Evolutionary conservation across 2,329 filamentous ascomycete genomes (phyloP).

Genomic region (Alternaria conjuncta): DNA sequence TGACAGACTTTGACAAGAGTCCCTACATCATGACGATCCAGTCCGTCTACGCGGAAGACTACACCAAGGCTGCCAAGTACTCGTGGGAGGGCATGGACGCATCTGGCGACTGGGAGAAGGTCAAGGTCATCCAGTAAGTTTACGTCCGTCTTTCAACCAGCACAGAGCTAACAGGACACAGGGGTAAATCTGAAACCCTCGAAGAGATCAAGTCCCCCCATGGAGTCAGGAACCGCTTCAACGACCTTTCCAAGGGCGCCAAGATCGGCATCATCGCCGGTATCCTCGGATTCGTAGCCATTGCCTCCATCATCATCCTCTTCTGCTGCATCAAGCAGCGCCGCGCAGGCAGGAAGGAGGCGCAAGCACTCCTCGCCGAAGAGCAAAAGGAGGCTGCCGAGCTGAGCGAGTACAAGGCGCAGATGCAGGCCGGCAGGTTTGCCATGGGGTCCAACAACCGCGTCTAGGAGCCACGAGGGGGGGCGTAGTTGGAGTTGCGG

Average conservation of each 20-base stretch:
- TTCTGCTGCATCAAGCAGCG: slow-evolving; percentile 51
- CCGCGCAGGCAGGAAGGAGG: slow-evolving; percentile 44
- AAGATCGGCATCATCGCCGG: slow-evolving; percentile 46
- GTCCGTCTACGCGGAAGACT: slow-evolving; percentile 62
- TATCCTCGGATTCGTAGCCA: slow-evolving; percentile 32
- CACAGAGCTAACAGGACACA: slow-evolving; percentile 20
- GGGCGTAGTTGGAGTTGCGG: neutral
- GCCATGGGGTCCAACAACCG: slow-evolving; percentile 21
- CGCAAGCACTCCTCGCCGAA: slow-evolving; percentile 39
- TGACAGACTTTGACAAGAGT: slow-evolving; percentile 68
- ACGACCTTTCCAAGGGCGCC: slow-evolving; percentile 40
- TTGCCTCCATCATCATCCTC: slow-evolving; percentile 33
- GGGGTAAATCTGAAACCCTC: slow-evolving; percentile 46
- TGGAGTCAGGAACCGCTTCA: slow-evolving; percentile 45
- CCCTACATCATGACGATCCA: slow-evolving; percentile 80
- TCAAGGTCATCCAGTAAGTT: slow-evolving; percentile 55
- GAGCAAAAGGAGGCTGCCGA: slow-evolving; percentile 48
- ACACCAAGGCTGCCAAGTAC: slow-evolving; percentile 68
- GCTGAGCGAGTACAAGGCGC: slow-evolving; percentile 39
- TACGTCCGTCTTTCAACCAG: neutral
- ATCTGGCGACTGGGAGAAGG: slow-evolving; percentile 52
- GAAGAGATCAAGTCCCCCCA: slow-evolving; percentile 44
- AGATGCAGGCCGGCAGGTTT: slow-evolving; percentile 36
- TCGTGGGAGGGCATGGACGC: slow-evolving; percentile 55
- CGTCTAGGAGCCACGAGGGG: slow-evolving; percentile 9